Conservation (phyloP, 2,329 filamentous ascomycete species). For the Talaromyces sp. region DNA sequence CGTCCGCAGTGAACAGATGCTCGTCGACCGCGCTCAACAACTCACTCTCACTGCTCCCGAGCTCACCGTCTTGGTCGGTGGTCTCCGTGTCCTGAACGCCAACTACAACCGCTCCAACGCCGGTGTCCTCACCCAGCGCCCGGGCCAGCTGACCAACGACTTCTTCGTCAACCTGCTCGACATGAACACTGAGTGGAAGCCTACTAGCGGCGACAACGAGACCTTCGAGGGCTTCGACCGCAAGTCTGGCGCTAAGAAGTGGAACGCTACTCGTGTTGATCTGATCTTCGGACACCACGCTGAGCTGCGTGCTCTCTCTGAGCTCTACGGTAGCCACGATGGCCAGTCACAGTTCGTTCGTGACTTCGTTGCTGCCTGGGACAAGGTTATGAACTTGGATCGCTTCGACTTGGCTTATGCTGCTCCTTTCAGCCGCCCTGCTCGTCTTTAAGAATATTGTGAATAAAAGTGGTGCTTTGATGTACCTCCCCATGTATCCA, state of each 20-base stretch:
- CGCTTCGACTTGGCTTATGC: conserved; percentile 61
- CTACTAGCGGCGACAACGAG: conserved; percentile 55
- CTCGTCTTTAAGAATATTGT: conserved; percentile 14
- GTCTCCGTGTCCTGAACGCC: conserved; percentile 68
- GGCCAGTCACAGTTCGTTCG: conserved; percentile 65
- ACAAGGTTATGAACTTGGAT: conserved; percentile 74
- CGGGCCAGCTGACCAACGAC: conserved; percentile 73
- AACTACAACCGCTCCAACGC: conserved; percentile 71
- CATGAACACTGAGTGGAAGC: conserved; percentile 66
- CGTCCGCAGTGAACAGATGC: conserved; percentile 67
- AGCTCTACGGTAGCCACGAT: conserved; percentile 68
- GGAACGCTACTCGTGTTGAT: conserved; percentile 69
- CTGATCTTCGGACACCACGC: conserved; percentile 74
- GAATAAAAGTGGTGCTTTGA: background rate
- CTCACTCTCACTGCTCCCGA: conserved; percentile 72
- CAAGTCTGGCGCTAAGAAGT: conserved; percentile 67
- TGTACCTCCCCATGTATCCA: background rate
- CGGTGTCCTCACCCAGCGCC: conserved; percentile 69
- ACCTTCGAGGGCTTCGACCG: conserved; percentile 66
- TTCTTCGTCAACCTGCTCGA: conserved; percentile 82
- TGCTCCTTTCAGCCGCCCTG: conserved; percentile 14
- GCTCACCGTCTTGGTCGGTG: conserved; percentile 70
- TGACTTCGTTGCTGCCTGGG: conserved; percentile 73
- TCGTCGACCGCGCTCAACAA: conserved; percentile 72
- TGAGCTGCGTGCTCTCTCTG: conserved; percentile 70